These are phyloP conservation scores for Bruguiera sexangula DNA, from an alignment of 345 rosid genomes.

Conservation along the genomic window DNA sequence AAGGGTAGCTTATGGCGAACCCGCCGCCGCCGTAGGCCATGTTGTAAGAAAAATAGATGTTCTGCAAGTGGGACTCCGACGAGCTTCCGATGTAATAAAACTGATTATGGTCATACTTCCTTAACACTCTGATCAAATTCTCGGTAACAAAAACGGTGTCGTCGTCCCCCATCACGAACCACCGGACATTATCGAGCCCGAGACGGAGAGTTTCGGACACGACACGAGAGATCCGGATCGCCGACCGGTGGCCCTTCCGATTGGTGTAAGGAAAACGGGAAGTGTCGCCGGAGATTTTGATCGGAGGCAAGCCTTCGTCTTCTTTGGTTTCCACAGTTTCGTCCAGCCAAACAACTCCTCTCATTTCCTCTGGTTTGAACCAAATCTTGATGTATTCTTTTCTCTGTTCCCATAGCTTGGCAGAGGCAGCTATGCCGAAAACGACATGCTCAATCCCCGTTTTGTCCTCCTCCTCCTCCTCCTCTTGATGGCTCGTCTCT, in stretches of 20 bases:
- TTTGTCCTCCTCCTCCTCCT: not conserved
- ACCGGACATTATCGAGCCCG: conserved; percentile 59
- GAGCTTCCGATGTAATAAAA: conserved; percentile 90
- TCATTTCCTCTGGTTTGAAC: conserved; percentile 63
- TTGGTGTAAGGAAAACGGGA: conserved; percentile 65
- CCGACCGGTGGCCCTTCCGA: conserved; percentile 86
- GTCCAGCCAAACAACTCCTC: conserved; percentile 91
- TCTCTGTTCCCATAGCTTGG: conserved; percentile 83
- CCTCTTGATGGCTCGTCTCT: not conserved
- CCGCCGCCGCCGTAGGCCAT: conserved; percentile 99
- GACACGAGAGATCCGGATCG: conserved; percentile 91
- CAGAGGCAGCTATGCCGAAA: conserved; percentile 90
- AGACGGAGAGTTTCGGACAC: conserved; percentile 78
- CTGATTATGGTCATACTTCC: conserved; percentile 80
- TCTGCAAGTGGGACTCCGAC: conserved; percentile 94
- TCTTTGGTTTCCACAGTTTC: conserved; percentile 31
- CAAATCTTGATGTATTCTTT: conserved; percentile 91
- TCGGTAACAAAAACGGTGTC: conserved; percentile 92
- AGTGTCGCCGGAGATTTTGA: conserved; percentile 70
- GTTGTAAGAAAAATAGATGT: conserved; percentile 86
- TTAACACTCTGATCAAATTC: conserved; percentile 67
- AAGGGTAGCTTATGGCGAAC: conserved; percentile 86
- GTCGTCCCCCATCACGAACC: conserved; percentile 99
- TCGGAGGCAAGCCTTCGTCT: conserved; percentile 44
- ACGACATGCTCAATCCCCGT: conserved; percentile 66